Evolutionary conservation across 345 rosid genomes (phyloP).

Genomic region (Luvunga scandens): DNA sequence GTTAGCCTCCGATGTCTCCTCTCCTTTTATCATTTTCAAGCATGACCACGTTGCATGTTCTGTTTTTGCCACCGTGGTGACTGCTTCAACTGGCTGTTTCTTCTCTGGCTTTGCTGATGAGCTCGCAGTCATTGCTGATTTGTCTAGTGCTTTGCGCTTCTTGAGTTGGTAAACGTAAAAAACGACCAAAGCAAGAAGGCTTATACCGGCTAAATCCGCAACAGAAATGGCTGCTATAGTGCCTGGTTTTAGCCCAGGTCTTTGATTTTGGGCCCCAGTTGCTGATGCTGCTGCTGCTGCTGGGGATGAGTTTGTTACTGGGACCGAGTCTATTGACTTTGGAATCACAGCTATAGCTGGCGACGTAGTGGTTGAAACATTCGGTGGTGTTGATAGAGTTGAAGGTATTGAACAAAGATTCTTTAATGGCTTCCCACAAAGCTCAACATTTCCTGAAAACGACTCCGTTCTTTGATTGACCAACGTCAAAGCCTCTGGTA

Average conservation of each 20-base stretch:
- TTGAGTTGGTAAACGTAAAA: slow-evolving; percentile 67
- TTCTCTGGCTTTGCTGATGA: slow-evolving; percentile 18
- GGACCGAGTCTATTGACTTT: slow-evolving; percentile 35
- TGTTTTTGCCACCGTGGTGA: slow-evolving; percentile 7
- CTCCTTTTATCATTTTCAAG: slow-evolving; percentile 34
- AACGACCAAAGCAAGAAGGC: slow-evolving; percentile 51
- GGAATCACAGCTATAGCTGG: slow-evolving; percentile 97
- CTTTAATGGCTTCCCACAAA: slow-evolving; percentile 86
- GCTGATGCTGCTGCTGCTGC: neutral
- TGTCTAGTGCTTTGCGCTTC: slow-evolving; percentile 38
- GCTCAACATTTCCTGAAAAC: slow-evolving; percentile 56
- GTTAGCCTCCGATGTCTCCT: slow-evolving; percentile 47
- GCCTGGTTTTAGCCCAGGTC: slow-evolving; percentile 58
- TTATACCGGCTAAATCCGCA: slow-evolving; percentile 63
- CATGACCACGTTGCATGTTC: slow-evolving; percentile 44
- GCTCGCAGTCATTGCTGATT: slow-evolving; percentile 8
- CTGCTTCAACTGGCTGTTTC: slow-evolving; percentile 27
- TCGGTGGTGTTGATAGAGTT: slow-evolving; percentile 70
- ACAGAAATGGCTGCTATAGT: slow-evolving; percentile 61
- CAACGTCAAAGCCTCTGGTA: slow-evolving; percentile 57
- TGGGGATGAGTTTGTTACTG: slow-evolving; percentile 25
- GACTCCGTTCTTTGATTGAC: slow-evolving; percentile 54
- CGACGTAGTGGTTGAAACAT: slow-evolving; percentile 47
- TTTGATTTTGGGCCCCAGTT: slow-evolving; percentile 16
- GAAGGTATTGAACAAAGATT: slow-evolving; percentile 78